These are phyloP conservation scores for Neoarthrinium moseri DNA, from an alignment of 2,329 filamentous ascomycete genomes.

Conservation along the genomic window DNA sequence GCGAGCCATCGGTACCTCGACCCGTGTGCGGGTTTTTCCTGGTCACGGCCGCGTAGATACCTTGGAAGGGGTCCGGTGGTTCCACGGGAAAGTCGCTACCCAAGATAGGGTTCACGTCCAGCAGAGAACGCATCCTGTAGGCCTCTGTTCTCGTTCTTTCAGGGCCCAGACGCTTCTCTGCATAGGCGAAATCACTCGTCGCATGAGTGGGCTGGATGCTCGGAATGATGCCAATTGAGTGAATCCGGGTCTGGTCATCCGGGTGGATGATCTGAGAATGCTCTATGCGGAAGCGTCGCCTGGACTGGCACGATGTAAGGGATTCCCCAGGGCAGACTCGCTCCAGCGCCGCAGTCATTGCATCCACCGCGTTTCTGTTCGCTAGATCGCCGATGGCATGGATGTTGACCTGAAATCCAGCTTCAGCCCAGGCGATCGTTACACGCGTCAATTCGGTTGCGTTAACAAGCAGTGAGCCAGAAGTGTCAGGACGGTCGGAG, in stretches of 20 bases:
- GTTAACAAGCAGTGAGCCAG: constrained; percentile 66
- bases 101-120: constrained; percentile 53
- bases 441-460: constrained; percentile 55
- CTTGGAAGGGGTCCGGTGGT: constrained; percentile 65
- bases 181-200: constrained; percentile 70
- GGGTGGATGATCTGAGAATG: constrained; percentile 71
- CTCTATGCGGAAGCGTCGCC: constrained; percentile 64
- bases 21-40: constrained; percentile 59
- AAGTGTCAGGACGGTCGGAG: constrained; percentile 58
- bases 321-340: constrained; percentile 45
- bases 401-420: constrained; percentile 68
- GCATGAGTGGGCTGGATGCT: constrained; percentile 72
- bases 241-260: constrained; percentile 60
- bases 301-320: constrained; percentile 50
- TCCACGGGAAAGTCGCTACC: constrained; percentile 74
- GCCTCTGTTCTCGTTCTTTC: constrained; percentile 54
- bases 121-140: constrained; percentile 65
- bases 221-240: constrained; percentile 59
- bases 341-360: constrained; percentile 57
- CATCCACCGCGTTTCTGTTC: constrained; percentile 63
- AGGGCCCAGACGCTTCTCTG: constrained; percentile 56
- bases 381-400: constrained; percentile 72
- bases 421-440: constrained; percentile 55
- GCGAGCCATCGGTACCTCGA: constrained; percentile 42
- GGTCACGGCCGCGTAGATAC: constrained; percentile 67